Evolutionary conservation across 805 yeast genomes (phyloP).

Genomic region (Metschnikowia arizonensis): DNA sequence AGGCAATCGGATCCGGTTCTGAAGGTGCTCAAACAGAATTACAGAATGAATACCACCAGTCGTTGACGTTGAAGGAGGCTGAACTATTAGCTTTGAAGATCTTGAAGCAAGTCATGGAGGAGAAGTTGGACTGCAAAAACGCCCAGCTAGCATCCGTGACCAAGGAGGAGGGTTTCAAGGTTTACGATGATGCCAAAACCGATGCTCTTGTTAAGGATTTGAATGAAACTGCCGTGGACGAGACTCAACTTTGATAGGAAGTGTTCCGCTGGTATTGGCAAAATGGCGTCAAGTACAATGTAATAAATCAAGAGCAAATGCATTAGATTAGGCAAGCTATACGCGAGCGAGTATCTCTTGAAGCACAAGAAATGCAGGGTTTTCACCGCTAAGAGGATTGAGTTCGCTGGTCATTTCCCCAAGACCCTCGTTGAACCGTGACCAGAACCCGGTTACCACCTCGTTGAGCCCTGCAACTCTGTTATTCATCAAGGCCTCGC

Average conservation of each 20-base stretch:
- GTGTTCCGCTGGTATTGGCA: not conserved
- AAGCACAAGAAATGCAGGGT: constrained; percentile 12
- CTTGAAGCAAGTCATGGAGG: constrained; percentile 98
- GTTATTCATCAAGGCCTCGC: constrained; percentile 30
- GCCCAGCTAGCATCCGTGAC: constrained; percentile 96
- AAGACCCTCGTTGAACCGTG: constrained; percentile 14
- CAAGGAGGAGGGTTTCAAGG: constrained; percentile 75
- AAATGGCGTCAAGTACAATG: not conserved
- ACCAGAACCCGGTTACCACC: constrained; percentile 17
- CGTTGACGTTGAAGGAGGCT: constrained; percentile 88
- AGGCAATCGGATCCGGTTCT: constrained; percentile 97
- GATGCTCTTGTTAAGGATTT: constrained; percentile 73
- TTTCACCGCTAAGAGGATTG: constrained; percentile 13
- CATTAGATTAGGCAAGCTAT: constrained; percentile 2
- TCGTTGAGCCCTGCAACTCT: constrained; percentile 15
- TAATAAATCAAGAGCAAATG: not conserved
- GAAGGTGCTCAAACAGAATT: constrained; percentile 99
- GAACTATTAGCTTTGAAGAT: constrained; percentile 84
- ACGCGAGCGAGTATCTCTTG: constrained; percentile 12
- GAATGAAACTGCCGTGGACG: constrained; percentile 47
- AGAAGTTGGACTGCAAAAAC: constrained; percentile 88
- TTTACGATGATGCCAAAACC: constrained; percentile 79
- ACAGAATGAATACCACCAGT: constrained; percentile 93
- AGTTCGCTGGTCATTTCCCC: constrained; percentile 12
- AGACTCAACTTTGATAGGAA: constrained; percentile 10